Conservation (phyloP, 2,329 filamentous ascomycete species). For the Penicillium sclerotiorum region DNA sequence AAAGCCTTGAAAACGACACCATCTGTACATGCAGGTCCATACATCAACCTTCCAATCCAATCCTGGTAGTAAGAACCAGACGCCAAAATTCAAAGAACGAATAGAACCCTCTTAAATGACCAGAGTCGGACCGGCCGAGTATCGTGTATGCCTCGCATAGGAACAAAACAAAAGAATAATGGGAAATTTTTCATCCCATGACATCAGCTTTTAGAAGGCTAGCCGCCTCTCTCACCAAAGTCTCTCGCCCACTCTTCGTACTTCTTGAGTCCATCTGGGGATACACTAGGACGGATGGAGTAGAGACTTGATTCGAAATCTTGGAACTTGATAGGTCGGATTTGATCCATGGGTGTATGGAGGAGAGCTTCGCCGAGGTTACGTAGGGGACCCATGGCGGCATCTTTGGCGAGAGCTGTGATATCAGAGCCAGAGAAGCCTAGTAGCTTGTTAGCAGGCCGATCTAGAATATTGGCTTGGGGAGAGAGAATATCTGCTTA, state of each 20-base stretch:
- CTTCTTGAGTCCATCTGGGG: constrained; percentile 77
- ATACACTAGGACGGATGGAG: constrained; percentile 88
- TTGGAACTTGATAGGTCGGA: constrained; percentile 76
- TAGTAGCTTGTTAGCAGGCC: constrained; percentile 39
- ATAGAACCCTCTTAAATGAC: not conserved
- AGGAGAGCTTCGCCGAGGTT: constrained; percentile 87
- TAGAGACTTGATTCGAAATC: constrained; percentile 84
- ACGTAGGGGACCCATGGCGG: constrained; percentile 92
- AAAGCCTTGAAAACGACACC: not conserved
- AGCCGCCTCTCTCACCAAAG: constrained; percentile 90
- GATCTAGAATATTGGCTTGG: constrained; percentile 9
- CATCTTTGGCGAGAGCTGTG: constrained; percentile 93
- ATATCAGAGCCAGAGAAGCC: constrained; percentile 98
- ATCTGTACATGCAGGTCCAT: not conserved
- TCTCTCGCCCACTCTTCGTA: constrained; percentile 94
- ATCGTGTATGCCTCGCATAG: not conserved
- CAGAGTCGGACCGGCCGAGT: not conserved
- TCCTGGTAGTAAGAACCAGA: not conserved
- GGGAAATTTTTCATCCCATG: not conserved
- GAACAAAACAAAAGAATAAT: not conserved
- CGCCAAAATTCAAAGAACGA: not conserved
- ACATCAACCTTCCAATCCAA: not conserved
- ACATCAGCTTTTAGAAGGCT: not conserved
- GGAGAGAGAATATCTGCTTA: constrained; percentile 40
- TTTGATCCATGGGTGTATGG: constrained; percentile 91